Percentiles rank a stretch among this genome's conserved stretches.
Conservation (phyloP, 129 eudicot genomes). For the Artemisia annua region DNA sequence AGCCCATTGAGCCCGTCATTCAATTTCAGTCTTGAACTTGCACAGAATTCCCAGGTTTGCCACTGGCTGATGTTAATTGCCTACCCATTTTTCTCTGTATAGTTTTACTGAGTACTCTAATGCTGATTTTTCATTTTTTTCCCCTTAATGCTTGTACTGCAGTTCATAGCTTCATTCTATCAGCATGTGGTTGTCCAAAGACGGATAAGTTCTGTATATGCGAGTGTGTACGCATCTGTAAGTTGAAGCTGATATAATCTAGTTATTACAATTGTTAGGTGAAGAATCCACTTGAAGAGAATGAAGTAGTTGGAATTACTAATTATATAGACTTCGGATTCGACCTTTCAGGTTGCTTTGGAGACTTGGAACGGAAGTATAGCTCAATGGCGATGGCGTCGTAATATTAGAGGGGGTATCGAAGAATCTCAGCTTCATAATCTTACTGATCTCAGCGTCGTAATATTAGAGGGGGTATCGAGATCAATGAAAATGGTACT, state of each 20-base stretch:
- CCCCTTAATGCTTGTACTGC: constrained; percentile 27
- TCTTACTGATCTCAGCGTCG: no score
- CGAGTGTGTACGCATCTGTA: neutral
- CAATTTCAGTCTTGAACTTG: constrained; percentile 85
- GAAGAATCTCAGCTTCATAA: no score
- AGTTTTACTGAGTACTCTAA: neutral
- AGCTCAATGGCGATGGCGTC: no score
- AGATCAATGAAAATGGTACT: no score
- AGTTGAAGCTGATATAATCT: constrained; percentile 22
- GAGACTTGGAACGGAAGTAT: no score
- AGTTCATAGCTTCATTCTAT: constrained; percentile 91
- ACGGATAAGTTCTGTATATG: constrained; percentile 47
- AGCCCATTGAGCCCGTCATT: constrained; percentile 86
- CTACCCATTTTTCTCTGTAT: neutral
- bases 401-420: no score
- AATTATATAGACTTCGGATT: constrained; percentile 86
- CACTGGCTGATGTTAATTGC: constrained; percentile 2
- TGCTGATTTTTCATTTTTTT: constrained; percentile 4
- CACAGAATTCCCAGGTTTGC: constrained; percentile 65
- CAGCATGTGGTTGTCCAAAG: constrained; percentile 88
- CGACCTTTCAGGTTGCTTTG: constrained; percentile 82
- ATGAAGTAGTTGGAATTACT: constrained; percentile 74
- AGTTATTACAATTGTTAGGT: constrained; percentile 44
- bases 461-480: no score
- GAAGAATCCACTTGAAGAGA: constrained; percentile 65